phyloP scores from a whole-genome alignment of 228 moss, liverwort and hornwort species.

The Sphagnum magellanicum region DNA sequence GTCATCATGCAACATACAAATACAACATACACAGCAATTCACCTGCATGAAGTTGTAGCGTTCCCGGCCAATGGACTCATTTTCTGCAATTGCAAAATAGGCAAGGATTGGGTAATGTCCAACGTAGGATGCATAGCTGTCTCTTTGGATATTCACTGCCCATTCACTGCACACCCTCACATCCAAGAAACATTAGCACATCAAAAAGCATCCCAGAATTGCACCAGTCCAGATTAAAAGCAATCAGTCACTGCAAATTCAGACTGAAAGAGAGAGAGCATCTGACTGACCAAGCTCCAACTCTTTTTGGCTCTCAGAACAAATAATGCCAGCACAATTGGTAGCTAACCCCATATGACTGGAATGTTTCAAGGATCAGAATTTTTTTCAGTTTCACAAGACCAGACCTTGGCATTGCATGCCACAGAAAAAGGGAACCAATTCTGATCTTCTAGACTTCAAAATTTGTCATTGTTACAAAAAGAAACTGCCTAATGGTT shows the following conservation, averaged over 20 bases:
- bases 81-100: conserved; percentile 90
- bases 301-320: no score
- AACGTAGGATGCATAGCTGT: conserved; percentile 88
- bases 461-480: no score
- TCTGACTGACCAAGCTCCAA: no score
- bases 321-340: no score
- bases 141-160: conserved; percentile 96
- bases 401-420: no score
- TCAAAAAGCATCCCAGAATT: background rate
- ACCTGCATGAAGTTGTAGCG: conserved; percentile 95
- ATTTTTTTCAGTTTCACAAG: no score
- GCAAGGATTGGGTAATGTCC: conserved; percentile 79
- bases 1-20: background rate
- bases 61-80: conserved; percentile 87
- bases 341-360: no score
- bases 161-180: conserved; percentile 49
- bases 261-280: no score
- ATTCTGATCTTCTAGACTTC: no score
- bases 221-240: background rate
- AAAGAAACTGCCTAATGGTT: no score
- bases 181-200: background rate
- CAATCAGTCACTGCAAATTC: background rate
- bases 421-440: no score
- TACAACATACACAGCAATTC: background rate
- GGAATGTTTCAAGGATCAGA: no score